A percentile compares a stretch with the other conserved stretches of the same genome.
Conservation (phyloP, 1,284 basidiomycete genomes). For the Ustilago trichophora region DNA sequence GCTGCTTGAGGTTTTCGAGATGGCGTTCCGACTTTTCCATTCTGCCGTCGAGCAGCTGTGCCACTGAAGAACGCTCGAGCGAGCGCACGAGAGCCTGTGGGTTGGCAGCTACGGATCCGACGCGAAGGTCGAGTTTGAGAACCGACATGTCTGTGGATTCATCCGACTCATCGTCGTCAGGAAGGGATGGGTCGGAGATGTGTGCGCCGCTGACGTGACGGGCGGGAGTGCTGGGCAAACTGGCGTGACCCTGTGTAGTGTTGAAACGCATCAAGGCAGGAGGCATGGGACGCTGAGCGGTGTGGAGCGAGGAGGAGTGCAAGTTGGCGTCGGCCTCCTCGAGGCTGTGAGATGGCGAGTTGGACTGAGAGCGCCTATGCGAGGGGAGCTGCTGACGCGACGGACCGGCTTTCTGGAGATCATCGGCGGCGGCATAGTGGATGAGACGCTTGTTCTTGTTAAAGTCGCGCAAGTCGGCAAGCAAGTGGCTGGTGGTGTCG, state of each 20-base stretch:
- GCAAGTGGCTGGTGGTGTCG: constrained; percentile 76
- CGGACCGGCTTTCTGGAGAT: constrained; percentile 1
- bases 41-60: constrained; percentile 87
- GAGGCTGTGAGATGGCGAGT: constrained; percentile 14
- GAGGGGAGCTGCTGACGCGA: constrained; percentile 11
- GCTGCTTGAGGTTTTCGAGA: constrained; percentile 82
- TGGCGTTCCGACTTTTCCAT: constrained; percentile 81
- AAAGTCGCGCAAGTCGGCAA: constrained; percentile 79
- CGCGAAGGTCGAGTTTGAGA: constrained; percentile 89
- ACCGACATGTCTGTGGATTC: constrained; percentile 68
- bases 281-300: constrained; percentile 18
- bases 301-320: constrained; percentile 14
- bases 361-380: constrained; percentile 37
- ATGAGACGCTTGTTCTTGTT: constrained; percentile 87
- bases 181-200: no score
- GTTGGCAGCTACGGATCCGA: constrained; percentile 73
- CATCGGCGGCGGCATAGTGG: constrained; percentile 74
- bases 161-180: constrained; percentile 20
- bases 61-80: constrained; percentile 90
- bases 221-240: constrained; percentile 42
- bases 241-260: constrained; percentile 35
- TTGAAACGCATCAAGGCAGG: constrained; percentile 37
- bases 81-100: constrained; percentile 85
- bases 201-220: constrained; percentile 13
- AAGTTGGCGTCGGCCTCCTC: constrained; percentile 24